Base-by-base conservation (phyloP, 2,329 filamentous ascomycete species). In the Chrysoporthe deuterocubensis region DNA sequence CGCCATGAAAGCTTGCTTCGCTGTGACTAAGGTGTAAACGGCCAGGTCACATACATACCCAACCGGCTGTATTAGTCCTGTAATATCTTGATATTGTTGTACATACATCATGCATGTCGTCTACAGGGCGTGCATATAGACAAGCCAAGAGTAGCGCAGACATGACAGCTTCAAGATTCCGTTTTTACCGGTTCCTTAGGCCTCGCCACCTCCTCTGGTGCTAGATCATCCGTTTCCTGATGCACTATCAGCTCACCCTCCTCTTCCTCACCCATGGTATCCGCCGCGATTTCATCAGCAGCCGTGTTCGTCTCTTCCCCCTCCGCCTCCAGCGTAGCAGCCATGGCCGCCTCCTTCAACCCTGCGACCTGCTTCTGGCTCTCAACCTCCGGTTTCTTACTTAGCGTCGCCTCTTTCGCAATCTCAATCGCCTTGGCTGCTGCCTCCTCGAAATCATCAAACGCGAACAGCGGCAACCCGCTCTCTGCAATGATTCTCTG, bases 391-490 rank as follows among this genome's bases (percentile, higher is more conserved):
- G 34, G n/a, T 5, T 6, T 34, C 34, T 21, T 16, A 0, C 50
- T 14, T n/a, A 7, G n/a, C 40, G 21, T 50, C 3, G 61, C 26
- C 42, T 54, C 37, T 5, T 14, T 26, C 1, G 66, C 66, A 11
- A 70, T 76, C 74, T 87, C 84, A 46, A 92, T 87, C 1, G 87
- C 90, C 76, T 91, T 90, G 65, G 81, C 82, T 1, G 89, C 90
- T 0, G 92, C 92, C 76, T 91, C 89, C 70, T 92, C 89, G 75
- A 93, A 93, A 70, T 88, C 87, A 77, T 93, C 91, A 79, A 89
- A 93, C 0, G 90, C 90, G 76, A 88, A 87, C 64, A 94, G 79
- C 44, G 85, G 85, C 73, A 94, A 79, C 1, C 88, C 87, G 74
- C 90, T 92, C 74, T 90, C 84, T 0, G 82, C 83, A 76, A 94